phyloP scores from a whole-genome alignment of 179 eudicot species.

The Silene noctiflora region DNA sequence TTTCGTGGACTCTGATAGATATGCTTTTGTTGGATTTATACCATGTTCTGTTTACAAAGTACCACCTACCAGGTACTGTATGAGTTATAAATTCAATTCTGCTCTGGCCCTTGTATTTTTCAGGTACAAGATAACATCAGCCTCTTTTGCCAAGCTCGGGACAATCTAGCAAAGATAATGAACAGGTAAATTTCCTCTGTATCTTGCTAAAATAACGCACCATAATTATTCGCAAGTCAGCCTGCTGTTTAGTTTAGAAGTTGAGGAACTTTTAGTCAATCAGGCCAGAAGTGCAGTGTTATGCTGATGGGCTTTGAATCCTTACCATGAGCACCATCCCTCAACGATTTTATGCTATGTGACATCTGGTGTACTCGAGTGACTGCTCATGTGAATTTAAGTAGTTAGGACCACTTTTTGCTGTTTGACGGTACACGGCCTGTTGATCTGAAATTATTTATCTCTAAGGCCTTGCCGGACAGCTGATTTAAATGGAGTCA shows the following conservation, averaged over 20 bases:
- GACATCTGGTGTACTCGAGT: not conserved
- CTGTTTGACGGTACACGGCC: not conserved
- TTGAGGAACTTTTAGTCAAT: not conserved
- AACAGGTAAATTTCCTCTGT: slow-evolving; percentile 50
- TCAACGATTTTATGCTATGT: not conserved
- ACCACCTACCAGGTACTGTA: not conserved
- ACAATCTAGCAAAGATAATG: slow-evolving; percentile 60
- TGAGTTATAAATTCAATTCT: not conserved
- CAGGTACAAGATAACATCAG: slow-evolving; percentile 72
- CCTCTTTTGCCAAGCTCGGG: slow-evolving; percentile 76
- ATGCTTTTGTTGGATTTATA: not conserved
- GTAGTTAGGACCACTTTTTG: too few species aligned
- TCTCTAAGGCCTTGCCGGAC: too few species aligned
- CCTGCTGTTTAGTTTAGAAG: not conserved
- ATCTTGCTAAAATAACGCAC: not conserved
- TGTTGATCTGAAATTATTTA: not conserved
- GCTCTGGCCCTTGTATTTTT: slow-evolving; percentile 12
- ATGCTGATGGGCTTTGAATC: not conserved
- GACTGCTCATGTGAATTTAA: not conserved
- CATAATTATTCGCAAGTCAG: not conserved
- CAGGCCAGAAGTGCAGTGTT: not conserved
- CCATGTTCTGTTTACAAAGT: slow-evolving; percentile 2
- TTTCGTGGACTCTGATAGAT: not conserved
- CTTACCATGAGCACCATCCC: not conserved
- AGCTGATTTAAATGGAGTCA: too few species aligned